Evolutionary conservation across 257 asterid genomes (phyloP), one percentile per base, ranked within the genome.

Genomic region (Buddleja alternifolia): DNA sequence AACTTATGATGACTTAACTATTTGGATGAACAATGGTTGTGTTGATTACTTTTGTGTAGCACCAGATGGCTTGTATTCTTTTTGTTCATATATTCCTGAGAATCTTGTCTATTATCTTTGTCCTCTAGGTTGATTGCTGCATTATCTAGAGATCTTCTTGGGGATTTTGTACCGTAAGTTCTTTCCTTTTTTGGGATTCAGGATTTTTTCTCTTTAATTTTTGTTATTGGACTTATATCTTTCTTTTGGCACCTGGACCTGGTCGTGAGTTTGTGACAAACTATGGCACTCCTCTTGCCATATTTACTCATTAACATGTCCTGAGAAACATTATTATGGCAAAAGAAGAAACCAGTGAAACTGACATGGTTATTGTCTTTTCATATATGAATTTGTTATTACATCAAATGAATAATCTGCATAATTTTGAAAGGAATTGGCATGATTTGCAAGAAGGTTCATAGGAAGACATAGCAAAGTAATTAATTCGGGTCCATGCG

Each of bases 71-170:
- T 54, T 20, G 4, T 37, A 29, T 60, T 61, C 42, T 67, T 41
- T 59, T 66, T 52, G 45, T 36, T 48, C 32, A 46, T 44, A 55
- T 53, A 60, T 39, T 8, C 67, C 63, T 44, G 15, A 45, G 51
- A 40, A 48, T 62, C 41, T 51, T 69, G 42, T 47, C 61, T 24
- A 55, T 44, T 44, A 15, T 48, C 57, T 67, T 40, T 77, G 46
- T 78, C 10, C 59, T 81, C 67, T 78, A 93, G 99, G 86, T 78
- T 93, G 83, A 71, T 93, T 76, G 90, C 95, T 51, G 97, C 94
- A 29, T 78, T 93, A 78, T 83, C 99, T 59, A 83, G 95, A 81
- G 99, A 93, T 81, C 88, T 90, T 23, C 73, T 93, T 79, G 87
- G 73, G 34, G 96, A 89, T 78, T 90, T 90, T 71, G 41, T 73